Base-by-base conservation (phyloP, 768 basidiomycete species). In the Phanerodontia chrysosporium region DNA sequence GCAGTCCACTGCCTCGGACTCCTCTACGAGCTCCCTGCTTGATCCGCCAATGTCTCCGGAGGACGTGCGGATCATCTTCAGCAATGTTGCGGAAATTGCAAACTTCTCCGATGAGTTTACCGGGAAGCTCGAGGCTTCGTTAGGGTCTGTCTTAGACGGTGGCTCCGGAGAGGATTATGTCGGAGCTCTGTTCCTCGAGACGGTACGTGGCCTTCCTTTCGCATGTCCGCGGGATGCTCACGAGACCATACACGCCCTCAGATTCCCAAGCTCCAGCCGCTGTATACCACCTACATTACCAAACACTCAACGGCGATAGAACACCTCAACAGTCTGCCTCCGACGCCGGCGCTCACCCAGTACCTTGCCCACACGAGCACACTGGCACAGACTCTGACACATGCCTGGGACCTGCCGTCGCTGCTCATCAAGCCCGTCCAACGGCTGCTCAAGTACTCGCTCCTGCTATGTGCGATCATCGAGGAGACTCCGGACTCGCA, bases 351-450 rank as follows among this genome's bases (percentile, higher is more conserved):
- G 0, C 79, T 95, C 8, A 74, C 77, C 14, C 74, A 79, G 2
- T 95, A 94, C 71, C 78, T 91, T 48, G 70, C 80, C 10, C 83
- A 84, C 35, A 89, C 89, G 3, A 10, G 18, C 81, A 83, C 59
- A 78, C 76, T 12, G 77, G 87, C 90, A 1, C 81, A 85, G 1
- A 80, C 83, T 24, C 79, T 90, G 13, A 90, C 92, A 0, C 87
- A 92, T 66, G 90, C 93, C 2, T 95, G 93, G 88, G 96, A 99
- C 70, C 83, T 99, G 27, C 80, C 92, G 5, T 94, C 93, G 0
- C 82, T 98, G 39, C 87, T 99, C 60, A 98, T 99, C 73, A 98
- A 98, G 73, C 97, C 97, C 32, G 93, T 99, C 3, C 97, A 98
- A 68, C 86, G 96, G 16, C 81, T 98, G 56, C 85, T 98, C 63